A percentile compares a stretch with the other conserved stretches of the same genome.
phyloP scores from a whole-genome alignment of 2,329 filamentous ascomycete genomes.

The Tympanopsis confertula region DNA sequence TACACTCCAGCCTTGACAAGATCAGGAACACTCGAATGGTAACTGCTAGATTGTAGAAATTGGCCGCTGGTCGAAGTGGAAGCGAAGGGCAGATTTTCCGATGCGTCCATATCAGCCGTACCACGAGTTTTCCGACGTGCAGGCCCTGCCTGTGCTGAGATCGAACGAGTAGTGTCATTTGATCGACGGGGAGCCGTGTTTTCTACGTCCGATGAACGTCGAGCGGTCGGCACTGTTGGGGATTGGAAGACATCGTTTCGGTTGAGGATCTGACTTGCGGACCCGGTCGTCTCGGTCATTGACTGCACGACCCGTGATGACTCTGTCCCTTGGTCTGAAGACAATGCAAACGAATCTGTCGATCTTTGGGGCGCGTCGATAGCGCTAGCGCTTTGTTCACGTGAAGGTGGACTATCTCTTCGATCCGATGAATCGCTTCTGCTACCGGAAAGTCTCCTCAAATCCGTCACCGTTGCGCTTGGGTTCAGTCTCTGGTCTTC shows the following conservation, averaged over 20 bases:
- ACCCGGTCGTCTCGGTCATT: slow-evolving; percentile 59
- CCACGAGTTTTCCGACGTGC: not conserved
- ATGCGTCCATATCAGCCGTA: too few species aligned
- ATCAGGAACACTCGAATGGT: not conserved
- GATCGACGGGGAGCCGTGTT: slow-evolving; percentile 4
- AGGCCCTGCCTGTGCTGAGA: not conserved
- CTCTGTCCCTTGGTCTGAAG: slow-evolving; percentile 56
- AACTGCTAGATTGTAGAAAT: slow-evolving; percentile 14
- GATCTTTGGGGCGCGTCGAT: slow-evolving; percentile 50
- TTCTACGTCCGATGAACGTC: slow-evolving; percentile 5
- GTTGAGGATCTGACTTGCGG: slow-evolving; percentile 80
- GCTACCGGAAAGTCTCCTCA: too few species aligned
- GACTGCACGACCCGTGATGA: slow-evolving; percentile 61
- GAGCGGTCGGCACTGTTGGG: slow-evolving; percentile 48
- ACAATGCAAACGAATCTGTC: slow-evolving; percentile 65
- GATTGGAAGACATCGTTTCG: slow-evolving; percentile 81
- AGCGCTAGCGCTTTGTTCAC: slow-evolving; percentile 28
- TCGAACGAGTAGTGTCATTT: slow-evolving; percentile 10
- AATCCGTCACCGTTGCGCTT: too few species aligned
- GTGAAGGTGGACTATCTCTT: slow-evolving; percentile 30
- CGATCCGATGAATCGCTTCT: too few species aligned
- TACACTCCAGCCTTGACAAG: slow-evolving; percentile 42
- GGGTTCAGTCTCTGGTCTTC: too few species aligned
- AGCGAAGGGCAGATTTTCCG: too few species aligned
- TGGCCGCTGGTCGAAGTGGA: slow-evolving; percentile 7